phyloP scores from a whole-genome alignment of 2,329 filamentous ascomycete genomes.

The Xylaria multiplex region DNA sequence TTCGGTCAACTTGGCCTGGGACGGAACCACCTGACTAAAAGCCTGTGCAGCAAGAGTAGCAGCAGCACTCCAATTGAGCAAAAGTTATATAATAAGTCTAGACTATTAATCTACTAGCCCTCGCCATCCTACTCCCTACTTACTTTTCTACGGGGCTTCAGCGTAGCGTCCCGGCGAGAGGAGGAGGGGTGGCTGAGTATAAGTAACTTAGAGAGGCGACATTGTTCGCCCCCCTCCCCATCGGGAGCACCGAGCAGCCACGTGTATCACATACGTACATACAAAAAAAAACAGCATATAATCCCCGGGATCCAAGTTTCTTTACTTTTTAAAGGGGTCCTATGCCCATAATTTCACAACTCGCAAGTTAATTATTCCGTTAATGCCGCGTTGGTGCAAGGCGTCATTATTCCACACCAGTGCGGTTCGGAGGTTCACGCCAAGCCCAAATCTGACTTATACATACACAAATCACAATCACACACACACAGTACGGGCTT shows the following conservation, averaged over 20 bases:
- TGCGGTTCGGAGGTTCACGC: neutral
- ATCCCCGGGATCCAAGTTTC: no score
- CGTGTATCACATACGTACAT: conserved; percentile 18
- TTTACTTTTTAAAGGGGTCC: neutral
- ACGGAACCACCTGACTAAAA: no score
- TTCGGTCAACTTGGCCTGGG: neutral
- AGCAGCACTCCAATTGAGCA: neutral
- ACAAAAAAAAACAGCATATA: conserved; percentile 3
- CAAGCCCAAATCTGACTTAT: conserved; percentile 20
- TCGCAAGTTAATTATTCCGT: no score
- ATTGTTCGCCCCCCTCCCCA: neutral
- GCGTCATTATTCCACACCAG: neutral
- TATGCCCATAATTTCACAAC: neutral
- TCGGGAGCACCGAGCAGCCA: neutral
- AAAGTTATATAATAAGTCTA: neutral
- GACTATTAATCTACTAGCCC: no score
- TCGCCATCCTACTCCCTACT: no score
- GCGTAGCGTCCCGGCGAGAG: neutral
- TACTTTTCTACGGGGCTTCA: no score
- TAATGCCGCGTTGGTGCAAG: neutral
- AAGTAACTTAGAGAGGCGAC: neutral
- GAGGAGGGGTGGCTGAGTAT: neutral
- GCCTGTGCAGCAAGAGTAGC: no score
- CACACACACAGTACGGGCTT: conserved; percentile 18
- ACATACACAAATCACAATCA: conserved; percentile 8